Percentiles rank a stretch among this genome's conserved stretches.
phyloP scores from a whole-genome alignment of 805 yeast species.

The Wickerhamomyces subpelliculosus region DNA sequence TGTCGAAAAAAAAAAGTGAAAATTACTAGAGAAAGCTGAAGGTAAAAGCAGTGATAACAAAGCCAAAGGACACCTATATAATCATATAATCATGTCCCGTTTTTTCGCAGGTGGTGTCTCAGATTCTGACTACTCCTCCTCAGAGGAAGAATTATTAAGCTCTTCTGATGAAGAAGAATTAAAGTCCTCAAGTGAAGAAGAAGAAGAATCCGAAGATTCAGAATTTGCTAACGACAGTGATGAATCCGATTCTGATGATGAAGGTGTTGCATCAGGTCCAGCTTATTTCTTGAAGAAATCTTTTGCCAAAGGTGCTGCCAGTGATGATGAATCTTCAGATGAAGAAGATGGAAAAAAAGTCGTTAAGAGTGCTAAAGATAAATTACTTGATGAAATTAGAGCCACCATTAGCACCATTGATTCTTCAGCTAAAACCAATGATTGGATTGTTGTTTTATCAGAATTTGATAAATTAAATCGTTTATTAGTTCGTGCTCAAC shows the following conservation, averaged over 20 bases:
- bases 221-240: slow-evolving; percentile 31
- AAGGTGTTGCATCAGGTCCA: slow-evolving; percentile 36
- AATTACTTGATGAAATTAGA: slow-evolving; percentile 81
- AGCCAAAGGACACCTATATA: background rate
- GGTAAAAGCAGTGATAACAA: background rate
- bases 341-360: slow-evolving; percentile 71
- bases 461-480: slow-evolving; percentile 79
- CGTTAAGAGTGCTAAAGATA: slow-evolving; percentile 90
- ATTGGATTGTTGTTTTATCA: slow-evolving; percentile 68
- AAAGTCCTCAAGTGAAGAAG: slow-evolving; percentile 23
- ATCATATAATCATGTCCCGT: slow-evolving; percentile 56
- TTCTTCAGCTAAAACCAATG: slow-evolving; percentile 58
- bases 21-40: slow-evolving; percentile 1
- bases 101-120: slow-evolving; percentile 61
- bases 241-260: slow-evolving; percentile 36
- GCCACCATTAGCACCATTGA: slow-evolving; percentile 60
- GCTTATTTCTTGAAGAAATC: slow-evolving; percentile 36
- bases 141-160: slow-evolving; percentile 37
- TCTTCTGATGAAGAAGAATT: slow-evolving; percentile 32
- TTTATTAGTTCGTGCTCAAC: slow-evolving; percentile 58
- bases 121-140: slow-evolving; percentile 36
- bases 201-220: slow-evolving; percentile 25
- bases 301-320: slow-evolving; percentile 27
- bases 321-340: slow-evolving; percentile 43
- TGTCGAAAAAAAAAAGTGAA: slow-evolving; percentile 16